Base-by-base conservation (phyloP, 257 asterid genomes). In the Capsicum chinense region DNA sequence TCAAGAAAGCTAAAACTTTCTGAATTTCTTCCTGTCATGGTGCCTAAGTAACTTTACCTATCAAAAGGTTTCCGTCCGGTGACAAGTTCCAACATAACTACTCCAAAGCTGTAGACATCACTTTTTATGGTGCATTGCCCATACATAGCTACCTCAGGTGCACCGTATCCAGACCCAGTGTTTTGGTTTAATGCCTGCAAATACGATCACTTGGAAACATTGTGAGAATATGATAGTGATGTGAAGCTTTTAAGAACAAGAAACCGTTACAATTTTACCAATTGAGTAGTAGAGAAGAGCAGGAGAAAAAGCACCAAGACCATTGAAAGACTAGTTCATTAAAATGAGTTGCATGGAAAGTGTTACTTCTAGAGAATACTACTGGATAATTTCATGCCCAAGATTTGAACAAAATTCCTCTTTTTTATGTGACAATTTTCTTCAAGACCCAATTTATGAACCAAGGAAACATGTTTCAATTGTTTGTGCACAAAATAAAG, bases 121-220 rank as follows among this genome's bases (percentile, higher is more conserved):
- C 94, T 92, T 83, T 93, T 92, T 44, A 92, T 90, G 83, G 93
- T 90, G 79, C 89, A 92, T 64, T 86, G 92, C 66, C 98, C 98
- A 0, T 97, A 92, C 97, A 92, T 91, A 83, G 97, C 89, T 79
- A 92, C 97, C 90, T 95, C 99, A 0, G 99, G 98, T 35, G 98
- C 98, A 82, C 95, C 85, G 78, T 92, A 93, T 39, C 98, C 98
- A 10, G 99, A 93, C 79, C 90, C 92, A 19, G 89, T 73, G 35
- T 87, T 86, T 52, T 94, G 93, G 2, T 91, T 87, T 92, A 89
- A 87, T 70, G 94, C 97, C 98, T 93, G 89, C 85, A 90, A 83
- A 85, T 83, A 57, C 15, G 78, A 68, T 39, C 33, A 39, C 54
- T 15, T 68, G 8, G 1, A 68, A 7, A 39, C 54, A 68, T 68